phyloP scores from a whole-genome alignment of 257 asterid genomes.

The Euphrasia confusa region DNA sequence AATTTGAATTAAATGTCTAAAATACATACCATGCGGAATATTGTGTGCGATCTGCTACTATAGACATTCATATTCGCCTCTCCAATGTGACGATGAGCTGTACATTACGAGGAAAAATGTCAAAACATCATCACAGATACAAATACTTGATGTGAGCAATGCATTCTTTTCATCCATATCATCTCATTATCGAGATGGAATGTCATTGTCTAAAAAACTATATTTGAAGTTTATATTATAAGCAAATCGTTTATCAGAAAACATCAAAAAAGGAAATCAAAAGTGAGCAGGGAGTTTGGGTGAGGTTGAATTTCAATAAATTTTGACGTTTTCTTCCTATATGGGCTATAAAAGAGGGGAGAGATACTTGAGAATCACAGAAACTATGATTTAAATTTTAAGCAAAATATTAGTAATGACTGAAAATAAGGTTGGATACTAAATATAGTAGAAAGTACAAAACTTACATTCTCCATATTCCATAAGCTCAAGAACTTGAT shows the following conservation, averaged over 20 bases:
- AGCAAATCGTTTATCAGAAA: neutral
- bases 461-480: conserved; percentile 86
- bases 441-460: conserved; percentile 6
- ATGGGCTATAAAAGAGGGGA: neutral
- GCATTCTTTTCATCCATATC: conserved; percentile 10
- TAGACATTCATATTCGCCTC: conserved; percentile 95
- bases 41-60: conserved; percentile 96
- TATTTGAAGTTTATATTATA: neutral
- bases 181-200: conserved; percentile 1
- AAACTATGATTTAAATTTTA: conserved; percentile 6
- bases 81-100: conserved; percentile 97
- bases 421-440: neutral
- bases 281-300: neutral
- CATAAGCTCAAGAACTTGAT: conserved; percentile 83
- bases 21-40: conserved; percentile 83
- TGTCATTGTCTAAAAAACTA: neutral
- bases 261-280: neutral
- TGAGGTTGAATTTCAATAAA: conserved; percentile 19
- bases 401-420: conserved; percentile 1
- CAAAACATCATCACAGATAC: conserved; percentile 12
- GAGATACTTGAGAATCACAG: conserved; percentile 9
- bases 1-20: conserved; percentile 15
- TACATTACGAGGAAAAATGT: conserved; percentile 19
- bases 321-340: no score
- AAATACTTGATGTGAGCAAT: conserved; percentile 8